Evolutionary conservation across 257 asterid species (phyloP).

Genomic region (Linaria vulgaris): DNA sequence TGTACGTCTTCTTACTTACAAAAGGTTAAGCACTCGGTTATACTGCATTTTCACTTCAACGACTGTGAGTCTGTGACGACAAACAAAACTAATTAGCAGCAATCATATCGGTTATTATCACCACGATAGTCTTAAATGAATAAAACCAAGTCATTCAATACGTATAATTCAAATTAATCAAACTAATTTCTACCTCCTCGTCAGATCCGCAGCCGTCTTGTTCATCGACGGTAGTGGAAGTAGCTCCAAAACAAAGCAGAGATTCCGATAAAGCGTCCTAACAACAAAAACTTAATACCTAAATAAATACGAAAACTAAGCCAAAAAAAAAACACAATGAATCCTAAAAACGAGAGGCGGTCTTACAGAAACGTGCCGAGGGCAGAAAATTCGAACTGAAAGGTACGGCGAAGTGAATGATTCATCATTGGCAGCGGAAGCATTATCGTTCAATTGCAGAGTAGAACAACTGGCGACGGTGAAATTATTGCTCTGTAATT

Average conservation of each 20-base stretch:
- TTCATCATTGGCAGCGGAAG: conserved; percentile 26
- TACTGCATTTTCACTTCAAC: no score
- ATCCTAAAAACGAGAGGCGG: neutral
- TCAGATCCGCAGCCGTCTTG: conserved; percentile 32
- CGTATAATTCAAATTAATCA: neutral
- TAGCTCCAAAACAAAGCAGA: conserved; percentile 86
- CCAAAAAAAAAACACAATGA: neutral
- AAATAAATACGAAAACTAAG: neutral
- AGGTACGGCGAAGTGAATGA: conserved; percentile 68
- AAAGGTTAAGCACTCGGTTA: no score
- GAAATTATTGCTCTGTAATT: conserved; percentile 15
- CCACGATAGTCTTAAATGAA: no score
- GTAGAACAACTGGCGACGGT: conserved; percentile 35
- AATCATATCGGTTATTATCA: no score
- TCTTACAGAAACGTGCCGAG: conserved; percentile 51
- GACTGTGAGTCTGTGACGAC: no score
- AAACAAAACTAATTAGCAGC: no score
- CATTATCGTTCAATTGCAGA: conserved; percentile 20
- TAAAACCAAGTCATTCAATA: no score
- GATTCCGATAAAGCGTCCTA: conserved; percentile 81
- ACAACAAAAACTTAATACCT: neutral
- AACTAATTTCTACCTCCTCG: conserved; percentile 42
- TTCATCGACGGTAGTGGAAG: conserved; percentile 68
- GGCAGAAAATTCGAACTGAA: conserved; percentile 74
- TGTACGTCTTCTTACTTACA: no score